Evolutionary conservation across 345 rosid species (phyloP).

Genomic region (Sonneratia caseolaris): DNA sequence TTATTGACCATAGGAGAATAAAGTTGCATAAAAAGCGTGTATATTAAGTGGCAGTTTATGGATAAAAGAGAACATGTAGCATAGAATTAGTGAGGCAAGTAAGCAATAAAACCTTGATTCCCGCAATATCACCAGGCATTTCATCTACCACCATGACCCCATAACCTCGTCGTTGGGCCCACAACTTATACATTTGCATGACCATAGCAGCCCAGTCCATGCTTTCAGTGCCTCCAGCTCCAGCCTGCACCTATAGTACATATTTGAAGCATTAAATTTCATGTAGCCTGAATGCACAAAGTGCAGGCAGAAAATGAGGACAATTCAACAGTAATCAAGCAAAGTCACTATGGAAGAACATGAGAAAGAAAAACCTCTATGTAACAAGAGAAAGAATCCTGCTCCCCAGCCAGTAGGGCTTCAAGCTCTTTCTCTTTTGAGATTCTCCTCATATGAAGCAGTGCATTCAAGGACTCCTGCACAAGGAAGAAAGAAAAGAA

Average conservation of each 20-base stretch:
- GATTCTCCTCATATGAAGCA: conserved; percentile 66
- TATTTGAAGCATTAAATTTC: neutral
- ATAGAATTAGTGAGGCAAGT: neutral
- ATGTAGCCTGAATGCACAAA: neutral
- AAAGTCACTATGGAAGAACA: neutral
- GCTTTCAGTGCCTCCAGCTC: conserved; percentile 99
- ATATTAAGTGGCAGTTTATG: neutral
- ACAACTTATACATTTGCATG: conserved; percentile 77
- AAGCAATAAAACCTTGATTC: conserved; percentile 72
- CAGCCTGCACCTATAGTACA: conserved; percentile 74
- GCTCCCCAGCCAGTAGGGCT: conserved; percentile 78
- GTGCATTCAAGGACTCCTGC: conserved; percentile 67
- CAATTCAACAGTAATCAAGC: neutral
- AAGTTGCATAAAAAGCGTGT: neutral
- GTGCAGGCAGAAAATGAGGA: neutral
- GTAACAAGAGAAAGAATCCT: conserved; percentile 70
- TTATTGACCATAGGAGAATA: neutral
- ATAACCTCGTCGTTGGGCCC: conserved; percentile 70
- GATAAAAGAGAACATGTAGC: neutral
- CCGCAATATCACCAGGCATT: conserved; percentile 86
- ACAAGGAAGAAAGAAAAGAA: neutral
- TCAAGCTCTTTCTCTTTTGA: conserved; percentile 82
- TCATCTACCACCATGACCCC: conserved; percentile 65
- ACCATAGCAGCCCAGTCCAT: conserved; percentile 98
- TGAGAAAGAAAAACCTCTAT: conserved; percentile 46